phyloP scores from a whole-genome alignment of 768 basidiomycete species.

The Hydnomerulius pinastri region DNA sequence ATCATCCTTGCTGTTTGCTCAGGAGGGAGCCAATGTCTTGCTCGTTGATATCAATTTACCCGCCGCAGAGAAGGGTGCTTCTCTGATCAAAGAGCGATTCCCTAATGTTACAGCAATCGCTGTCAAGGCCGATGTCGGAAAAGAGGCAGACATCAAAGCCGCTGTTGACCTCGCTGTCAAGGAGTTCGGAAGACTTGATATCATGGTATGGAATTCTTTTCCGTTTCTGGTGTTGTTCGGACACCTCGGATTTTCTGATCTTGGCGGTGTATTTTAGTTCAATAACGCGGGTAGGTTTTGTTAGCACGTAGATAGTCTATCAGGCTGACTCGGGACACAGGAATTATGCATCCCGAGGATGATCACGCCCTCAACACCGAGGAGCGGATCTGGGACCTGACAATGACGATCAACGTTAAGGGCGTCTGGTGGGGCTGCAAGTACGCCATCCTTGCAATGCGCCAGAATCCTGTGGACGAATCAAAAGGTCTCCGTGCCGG shows the following conservation, averaged over 20 bases:
- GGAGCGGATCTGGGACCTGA: conserved; percentile 94
- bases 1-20: conserved; percentile 91
- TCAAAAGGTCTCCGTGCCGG: conserved; percentile 77
- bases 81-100: conserved; percentile 61
- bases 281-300: conserved; percentile 78
- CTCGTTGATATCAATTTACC: conserved; percentile 85
- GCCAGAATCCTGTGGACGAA: conserved; percentile 82
- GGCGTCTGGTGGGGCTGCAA: conserved; percentile 99
- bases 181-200: conserved; percentile 90
- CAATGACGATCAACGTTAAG: conserved; percentile 94
- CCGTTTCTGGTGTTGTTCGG: background rate
- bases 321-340: conserved; percentile 37
- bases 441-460: conserved; percentile 96
- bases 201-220: conserved; percentile 84
- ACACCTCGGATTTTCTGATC: conserved; percentile 2
- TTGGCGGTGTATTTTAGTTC: conserved; percentile 53
- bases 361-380: conserved; percentile 96
- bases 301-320: background rate
- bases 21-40: conserved; percentile 90
- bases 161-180: conserved; percentile 79
- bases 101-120: conserved; percentile 72
- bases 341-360: conserved; percentile 98
- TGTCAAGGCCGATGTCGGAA: conserved; percentile 82
- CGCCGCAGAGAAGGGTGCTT: conserved; percentile 68
- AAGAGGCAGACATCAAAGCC: conserved; percentile 83